These are phyloP conservation scores for Coniochaeta sp. DNA, from an alignment of 2,329 filamentous ascomycete genomes.

Conservation along the genomic window DNA sequence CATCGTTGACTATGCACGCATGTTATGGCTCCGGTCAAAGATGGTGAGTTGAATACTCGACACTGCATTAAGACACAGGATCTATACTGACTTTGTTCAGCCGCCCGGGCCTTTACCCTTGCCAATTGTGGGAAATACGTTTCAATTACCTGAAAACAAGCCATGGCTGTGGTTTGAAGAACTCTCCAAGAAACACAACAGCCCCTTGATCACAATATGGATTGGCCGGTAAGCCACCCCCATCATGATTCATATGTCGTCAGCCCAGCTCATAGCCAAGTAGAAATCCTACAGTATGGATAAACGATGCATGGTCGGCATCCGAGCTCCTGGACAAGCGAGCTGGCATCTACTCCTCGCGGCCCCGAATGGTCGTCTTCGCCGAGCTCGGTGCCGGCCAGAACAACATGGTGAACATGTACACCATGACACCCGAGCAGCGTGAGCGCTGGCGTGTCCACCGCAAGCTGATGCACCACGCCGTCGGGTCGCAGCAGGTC, in stretches of 20 bases:
- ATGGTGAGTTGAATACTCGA: constrained; percentile 18
- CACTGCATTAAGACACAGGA: neutral
- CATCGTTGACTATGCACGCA: constrained; percentile 35
- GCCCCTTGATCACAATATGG: constrained; percentile 48
- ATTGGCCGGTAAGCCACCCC: constrained; percentile 32
- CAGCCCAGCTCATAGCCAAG: neutral
- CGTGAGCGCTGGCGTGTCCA: constrained; percentile 35
- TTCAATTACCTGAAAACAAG: constrained; percentile 43
- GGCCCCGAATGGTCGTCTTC: constrained; percentile 40
- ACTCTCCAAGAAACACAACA: constrained; percentile 38
- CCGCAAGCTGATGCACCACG: constrained; percentile 43
- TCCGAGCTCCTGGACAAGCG: constrained; percentile 48
- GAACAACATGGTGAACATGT: constrained; percentile 35
- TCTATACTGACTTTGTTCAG: constrained; percentile 6
- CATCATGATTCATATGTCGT: neutral
- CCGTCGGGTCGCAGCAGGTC: constrained; percentile 47
- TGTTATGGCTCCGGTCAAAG: constrained; percentile 39
- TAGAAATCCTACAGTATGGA: constrained; percentile 34
- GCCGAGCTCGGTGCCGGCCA: constrained; percentile 37
- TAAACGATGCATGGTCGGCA: constrained; percentile 41
- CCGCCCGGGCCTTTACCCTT: constrained; percentile 46
- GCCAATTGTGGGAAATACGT: constrained; percentile 49
- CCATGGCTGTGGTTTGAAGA: constrained; percentile 52
- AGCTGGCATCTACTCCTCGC: constrained; percentile 40
- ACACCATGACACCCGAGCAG: constrained; percentile 26